These are phyloP conservation scores for Helenozyma rhizophorensis DNA, from an alignment of 805 yeast species.

Conservation along the genomic window DNA sequence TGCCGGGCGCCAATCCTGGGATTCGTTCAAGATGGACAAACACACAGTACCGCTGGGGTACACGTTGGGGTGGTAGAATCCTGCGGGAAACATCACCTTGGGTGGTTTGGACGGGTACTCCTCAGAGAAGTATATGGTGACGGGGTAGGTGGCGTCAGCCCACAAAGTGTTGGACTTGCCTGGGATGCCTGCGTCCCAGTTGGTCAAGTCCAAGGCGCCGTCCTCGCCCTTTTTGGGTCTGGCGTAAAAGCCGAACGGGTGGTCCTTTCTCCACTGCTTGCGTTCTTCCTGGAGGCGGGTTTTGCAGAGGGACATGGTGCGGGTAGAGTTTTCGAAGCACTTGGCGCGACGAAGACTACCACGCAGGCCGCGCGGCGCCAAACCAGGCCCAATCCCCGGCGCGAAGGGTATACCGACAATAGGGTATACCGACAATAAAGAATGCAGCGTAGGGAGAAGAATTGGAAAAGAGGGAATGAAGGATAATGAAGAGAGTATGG, in stretches of 20 bases:
- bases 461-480: too few species aligned
- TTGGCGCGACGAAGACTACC: too few species aligned
- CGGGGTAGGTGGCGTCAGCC: slow-evolving; percentile 87
- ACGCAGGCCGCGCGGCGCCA: slow-evolving; percentile 1
- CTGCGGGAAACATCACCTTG: slow-evolving; percentile 81
- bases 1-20: slow-evolving; percentile 98
- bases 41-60: slow-evolving; percentile 98
- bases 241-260: slow-evolving; percentile 96
- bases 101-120: slow-evolving; percentile 98
- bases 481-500: too few species aligned
- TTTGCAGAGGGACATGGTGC: slow-evolving; percentile 53
- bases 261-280: slow-evolving; percentile 97
- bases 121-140: slow-evolving; percentile 76
- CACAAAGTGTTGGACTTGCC: slow-evolving; percentile 84
- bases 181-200: slow-evolving; percentile 95
- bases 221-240: slow-evolving; percentile 77
- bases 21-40: slow-evolving; percentile 86
- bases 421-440: too few species aligned
- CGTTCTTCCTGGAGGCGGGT: slow-evolving; percentile 92
- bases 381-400: too few species aligned
- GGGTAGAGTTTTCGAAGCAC: neutral
- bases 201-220: slow-evolving; percentile 79
- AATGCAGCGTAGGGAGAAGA: too few species aligned
- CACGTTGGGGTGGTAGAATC: slow-evolving; percentile 94
- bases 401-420: too few species aligned